Evolutionary conservation across 2,329 filamentous ascomycete genomes (phyloP), one percentile per base, ranked within the genome.

Genomic region (Sporothrix pallida): DNA sequence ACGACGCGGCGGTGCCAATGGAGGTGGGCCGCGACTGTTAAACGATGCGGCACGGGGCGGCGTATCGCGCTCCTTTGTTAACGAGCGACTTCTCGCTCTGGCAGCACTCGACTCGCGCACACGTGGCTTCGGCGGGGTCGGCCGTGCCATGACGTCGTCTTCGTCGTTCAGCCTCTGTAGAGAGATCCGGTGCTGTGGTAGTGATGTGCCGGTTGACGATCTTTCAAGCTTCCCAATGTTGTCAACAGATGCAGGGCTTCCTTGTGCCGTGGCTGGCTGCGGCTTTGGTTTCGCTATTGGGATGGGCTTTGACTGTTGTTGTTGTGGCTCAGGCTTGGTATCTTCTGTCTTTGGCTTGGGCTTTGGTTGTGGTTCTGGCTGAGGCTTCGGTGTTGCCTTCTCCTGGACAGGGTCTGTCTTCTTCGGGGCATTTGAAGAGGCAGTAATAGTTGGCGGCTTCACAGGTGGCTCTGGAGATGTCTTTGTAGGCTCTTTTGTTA

Each of bases 141-240:
- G 69, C 60, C 69, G 50, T 2, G 48, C 60, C 69, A 72, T 62
- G 44, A 69, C 73, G 13, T 70, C 69, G 2, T 56, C 70, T 3
- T 72, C 70, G 56, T 72, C 54, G 10, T 74, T 74, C 20, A 74
- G 73, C 3, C 68, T 50, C 2, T 70, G 73, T 23, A 74, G 63
- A 0, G 54, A 44, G 0, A 70, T 20, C 3, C 70, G 70, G 63
- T 74, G 73, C 26, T 70, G 63, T 26, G 54, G 26, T 12, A 62
- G 23, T 15, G 60, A 42, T 26, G 60, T 52, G 3, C 50, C 62
- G 6, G 44, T 62, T 3, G 72, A 37, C 2, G 58, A 6, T 31
- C 12, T 44, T n/a, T 74, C 60, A 23, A 62, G 10, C n/a, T 48
- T 50, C 13, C 9, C 50, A 17, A 65, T 12, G 15, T 20, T 60